These are phyloP conservation scores for Chrysoporthe deuterocubensis DNA, from an alignment of 2,329 filamentous ascomycete species.

Conservation along the genomic window DNA sequence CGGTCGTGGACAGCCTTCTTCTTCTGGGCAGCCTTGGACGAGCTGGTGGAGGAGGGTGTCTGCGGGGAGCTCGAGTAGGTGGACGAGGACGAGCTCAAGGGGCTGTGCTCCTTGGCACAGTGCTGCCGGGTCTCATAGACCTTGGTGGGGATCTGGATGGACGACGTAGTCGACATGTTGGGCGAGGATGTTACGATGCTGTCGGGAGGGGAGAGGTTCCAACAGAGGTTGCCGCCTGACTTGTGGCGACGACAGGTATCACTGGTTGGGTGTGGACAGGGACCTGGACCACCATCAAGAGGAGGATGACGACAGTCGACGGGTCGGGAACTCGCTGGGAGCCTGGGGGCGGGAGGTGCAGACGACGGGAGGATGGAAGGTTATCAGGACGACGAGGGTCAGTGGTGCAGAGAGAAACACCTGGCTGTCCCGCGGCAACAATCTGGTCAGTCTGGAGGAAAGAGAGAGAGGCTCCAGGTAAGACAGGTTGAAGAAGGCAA, in stretches of 20 bases:
- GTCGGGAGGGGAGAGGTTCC: constrained; percentile 2
- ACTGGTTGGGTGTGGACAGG: constrained; percentile 17
- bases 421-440: constrained; percentile 1
- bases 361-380: constrained; percentile 10
- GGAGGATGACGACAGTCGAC: constrained; percentile 18
- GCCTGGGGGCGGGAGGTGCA: constrained; percentile 1
- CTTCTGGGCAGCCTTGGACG: constrained; percentile 46
- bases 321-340: neutral
- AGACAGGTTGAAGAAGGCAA: constrained; percentile 19
- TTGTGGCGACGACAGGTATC: constrained; percentile 11
- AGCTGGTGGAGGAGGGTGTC: constrained; percentile 47
- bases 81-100: constrained; percentile 55
- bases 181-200: neutral
- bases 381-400: constrained; percentile 14
- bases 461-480: constrained; percentile 3
- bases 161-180: constrained; percentile 61
- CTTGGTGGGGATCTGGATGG: constrained; percentile 68
- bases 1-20: constrained; percentile 54
- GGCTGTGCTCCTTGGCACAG: constrained; percentile 45
- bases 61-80: constrained; percentile 61
- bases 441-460: neutral
- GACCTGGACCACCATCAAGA: constrained; percentile 24
- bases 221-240: constrained; percentile 3
- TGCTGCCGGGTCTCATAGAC: constrained; percentile 38
- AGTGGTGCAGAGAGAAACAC: constrained; percentile 9